Conservation (phyloP, 192 early-diverging fungal genomes). For the Backusella australiensis region DNA sequence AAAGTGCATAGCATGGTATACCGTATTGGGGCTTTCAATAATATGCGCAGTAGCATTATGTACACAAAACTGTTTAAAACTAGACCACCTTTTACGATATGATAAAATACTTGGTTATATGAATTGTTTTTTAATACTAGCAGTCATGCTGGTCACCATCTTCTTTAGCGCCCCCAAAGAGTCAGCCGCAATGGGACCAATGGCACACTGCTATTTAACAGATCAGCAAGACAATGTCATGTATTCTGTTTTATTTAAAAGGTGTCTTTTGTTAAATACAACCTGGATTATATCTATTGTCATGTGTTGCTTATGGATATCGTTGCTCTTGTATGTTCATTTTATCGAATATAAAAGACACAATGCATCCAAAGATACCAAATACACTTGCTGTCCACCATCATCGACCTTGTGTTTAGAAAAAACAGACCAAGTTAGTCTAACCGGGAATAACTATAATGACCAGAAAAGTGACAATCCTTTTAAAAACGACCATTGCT, state of each 20-base stretch:
- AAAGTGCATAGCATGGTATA: background rate
- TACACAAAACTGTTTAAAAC: background rate
- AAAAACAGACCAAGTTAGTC: background rate
- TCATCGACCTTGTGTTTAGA: background rate
- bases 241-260: conserved; percentile 1
- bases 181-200: background rate
- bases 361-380: background rate
- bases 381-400: background rate
- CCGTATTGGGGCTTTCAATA: background rate
- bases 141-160: background rate
- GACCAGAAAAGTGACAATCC: background rate
- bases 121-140: background rate
- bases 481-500: background rate
- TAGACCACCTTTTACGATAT: background rate
- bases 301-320: background rate
- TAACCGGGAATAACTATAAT: background rate
- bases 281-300: background rate
- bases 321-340: background rate
- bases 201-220: background rate
- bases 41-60: background rate
- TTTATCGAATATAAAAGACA: background rate
- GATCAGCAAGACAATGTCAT: background rate
- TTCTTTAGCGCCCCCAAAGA: background rate
- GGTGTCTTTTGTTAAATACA: background rate
- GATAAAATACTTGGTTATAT: background rate